A percentile compares a stretch with the other conserved stretches of the same genome.
These are phyloP conservation scores for Leishmania lainsoni DNA, from an alignment of 208 protist genomes.

Conservation along the genomic window DNA sequence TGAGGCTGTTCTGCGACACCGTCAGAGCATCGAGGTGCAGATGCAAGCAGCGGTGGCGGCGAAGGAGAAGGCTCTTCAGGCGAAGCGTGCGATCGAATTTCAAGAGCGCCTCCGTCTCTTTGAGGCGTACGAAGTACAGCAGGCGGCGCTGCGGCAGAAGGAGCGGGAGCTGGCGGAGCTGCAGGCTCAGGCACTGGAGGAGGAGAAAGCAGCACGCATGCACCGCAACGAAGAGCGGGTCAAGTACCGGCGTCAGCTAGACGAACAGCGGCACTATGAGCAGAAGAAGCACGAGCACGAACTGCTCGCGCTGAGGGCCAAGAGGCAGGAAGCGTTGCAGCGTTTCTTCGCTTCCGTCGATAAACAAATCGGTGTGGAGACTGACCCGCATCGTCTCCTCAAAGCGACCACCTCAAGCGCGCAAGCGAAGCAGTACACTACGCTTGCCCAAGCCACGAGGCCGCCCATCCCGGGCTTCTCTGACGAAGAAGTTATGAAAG, in stretches of 20 bases:
- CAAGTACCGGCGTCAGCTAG: slow-evolving; percentile 47
- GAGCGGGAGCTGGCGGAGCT: slow-evolving; percentile 43
- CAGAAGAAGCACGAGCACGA: slow-evolving; percentile 44
- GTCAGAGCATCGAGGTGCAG: slow-evolving; percentile 33
- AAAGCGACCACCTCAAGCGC: slow-evolving; percentile 65
- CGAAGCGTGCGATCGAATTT: slow-evolving; percentile 51
- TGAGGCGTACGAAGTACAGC: slow-evolving; percentile 43
- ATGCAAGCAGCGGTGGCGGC: slow-evolving; percentile 10
- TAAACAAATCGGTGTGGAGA: slow-evolving; percentile 58
- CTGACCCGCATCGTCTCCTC: slow-evolving; percentile 59
- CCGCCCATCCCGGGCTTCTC: slow-evolving; percentile 58
- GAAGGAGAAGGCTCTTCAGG: slow-evolving; percentile 35
- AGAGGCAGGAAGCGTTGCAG: slow-evolving; percentile 62
- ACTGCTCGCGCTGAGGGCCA: slow-evolving; percentile 38
- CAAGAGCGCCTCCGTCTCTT: slow-evolving; percentile 63
- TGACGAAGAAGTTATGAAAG: slow-evolving; percentile 76
- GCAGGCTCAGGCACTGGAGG: slow-evolving; percentile 39
- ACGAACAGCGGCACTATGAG: slow-evolving; percentile 40
- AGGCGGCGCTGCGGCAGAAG: slow-evolving; percentile 40
- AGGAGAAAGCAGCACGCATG: slow-evolving; percentile 40
- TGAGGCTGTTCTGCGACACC: slow-evolving; percentile 40
- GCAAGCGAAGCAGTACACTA: slow-evolving; percentile 42
- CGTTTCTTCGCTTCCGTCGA: slow-evolving; percentile 77
- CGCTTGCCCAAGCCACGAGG: slow-evolving; percentile 42
- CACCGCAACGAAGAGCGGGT: slow-evolving; percentile 63